phyloP scores from a whole-genome alignment of 805 yeast species.

The Blastobotrys terrestris region DNA sequence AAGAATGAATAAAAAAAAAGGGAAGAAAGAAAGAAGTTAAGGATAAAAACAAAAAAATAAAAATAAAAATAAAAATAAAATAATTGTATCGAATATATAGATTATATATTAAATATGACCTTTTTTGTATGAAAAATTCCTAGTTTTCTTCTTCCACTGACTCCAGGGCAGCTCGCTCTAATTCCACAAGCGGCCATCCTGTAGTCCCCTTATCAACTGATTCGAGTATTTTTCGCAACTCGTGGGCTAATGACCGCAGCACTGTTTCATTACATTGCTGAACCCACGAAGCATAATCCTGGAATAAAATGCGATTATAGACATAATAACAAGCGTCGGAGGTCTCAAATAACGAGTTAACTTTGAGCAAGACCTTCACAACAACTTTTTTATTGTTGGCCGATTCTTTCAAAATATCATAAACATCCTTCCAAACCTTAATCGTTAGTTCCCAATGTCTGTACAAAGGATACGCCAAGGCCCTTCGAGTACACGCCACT shows the following conservation, averaged over 20 bases:
- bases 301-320: constrained; percentile 68
- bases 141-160: background rate
- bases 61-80: too few relatives aligned
- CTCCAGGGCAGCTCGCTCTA: constrained; percentile 17
- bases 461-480: constrained; percentile 74
- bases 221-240: constrained; percentile 35
- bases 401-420: constrained; percentile 42
- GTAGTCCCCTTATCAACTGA: constrained; percentile 19
- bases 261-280: constrained; percentile 51
- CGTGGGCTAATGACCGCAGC: constrained; percentile 60
- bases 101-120: background rate
- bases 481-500: constrained; percentile 60
- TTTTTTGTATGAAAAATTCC: background rate
- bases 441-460: constrained; percentile 56
- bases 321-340: constrained; percentile 76
- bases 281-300: constrained; percentile 74
- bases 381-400: constrained; percentile 61
- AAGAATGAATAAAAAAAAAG: too few relatives aligned
- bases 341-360: constrained; percentile 55
- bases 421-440: constrained; percentile 72
- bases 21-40: too few relatives aligned
- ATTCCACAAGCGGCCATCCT: constrained; percentile 21
- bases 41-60: too few relatives aligned
- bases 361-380: constrained; percentile 50
- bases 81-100: background rate